These are phyloP conservation scores for Stagonosporopsis rhizophila DNA, from an alignment of 2,329 filamentous ascomycete species.

Conservation along the genomic window DNA sequence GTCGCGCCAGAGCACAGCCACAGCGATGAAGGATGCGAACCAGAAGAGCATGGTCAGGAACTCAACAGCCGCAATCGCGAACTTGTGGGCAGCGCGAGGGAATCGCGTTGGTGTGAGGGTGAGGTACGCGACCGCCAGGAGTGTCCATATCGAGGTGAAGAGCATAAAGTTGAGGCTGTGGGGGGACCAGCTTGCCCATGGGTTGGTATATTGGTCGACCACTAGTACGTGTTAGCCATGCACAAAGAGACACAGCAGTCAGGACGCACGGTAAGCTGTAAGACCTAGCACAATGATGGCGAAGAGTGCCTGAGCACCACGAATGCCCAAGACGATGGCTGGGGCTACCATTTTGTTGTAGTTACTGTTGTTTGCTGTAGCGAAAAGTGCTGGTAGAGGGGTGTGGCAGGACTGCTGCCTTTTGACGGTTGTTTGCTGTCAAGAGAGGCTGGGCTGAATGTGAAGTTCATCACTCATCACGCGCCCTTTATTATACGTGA, in stretches of 20 bases:
- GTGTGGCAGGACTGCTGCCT: not conserved
- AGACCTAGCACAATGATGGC: constrained; percentile 78
- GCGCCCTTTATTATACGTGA: constrained; percentile 27
- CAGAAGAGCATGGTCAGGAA: constrained; percentile 83
- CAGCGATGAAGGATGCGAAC: constrained; percentile 84
- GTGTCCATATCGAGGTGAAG: constrained; percentile 79
- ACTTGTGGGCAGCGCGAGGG: constrained; percentile 66
- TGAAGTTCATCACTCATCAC: constrained; percentile 6
- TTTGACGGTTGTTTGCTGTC: constrained; percentile 8
- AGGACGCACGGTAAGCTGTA: constrained; percentile 71
- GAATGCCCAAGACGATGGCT: constrained; percentile 65
- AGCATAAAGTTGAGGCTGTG: constrained; percentile 76
- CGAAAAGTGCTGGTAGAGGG: not conserved
- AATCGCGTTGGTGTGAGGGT: constrained; percentile 71
- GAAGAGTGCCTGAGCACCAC: constrained; percentile 72
- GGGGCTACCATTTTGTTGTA: constrained; percentile 32
- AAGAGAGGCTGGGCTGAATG: constrained; percentile 5
- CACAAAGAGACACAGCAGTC: not conserved
- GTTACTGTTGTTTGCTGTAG: not conserved
- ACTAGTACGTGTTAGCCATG: constrained; percentile 37
- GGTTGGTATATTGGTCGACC: constrained; percentile 57
- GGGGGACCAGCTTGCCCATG: constrained; percentile 60
- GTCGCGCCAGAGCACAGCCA: constrained; percentile 71
- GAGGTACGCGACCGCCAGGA: constrained; percentile 73
- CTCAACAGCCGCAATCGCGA: constrained; percentile 73